phyloP scores from a whole-genome alignment of 768 basidiomycete genomes.

The Candolleomyces eurysporus region DNA sequence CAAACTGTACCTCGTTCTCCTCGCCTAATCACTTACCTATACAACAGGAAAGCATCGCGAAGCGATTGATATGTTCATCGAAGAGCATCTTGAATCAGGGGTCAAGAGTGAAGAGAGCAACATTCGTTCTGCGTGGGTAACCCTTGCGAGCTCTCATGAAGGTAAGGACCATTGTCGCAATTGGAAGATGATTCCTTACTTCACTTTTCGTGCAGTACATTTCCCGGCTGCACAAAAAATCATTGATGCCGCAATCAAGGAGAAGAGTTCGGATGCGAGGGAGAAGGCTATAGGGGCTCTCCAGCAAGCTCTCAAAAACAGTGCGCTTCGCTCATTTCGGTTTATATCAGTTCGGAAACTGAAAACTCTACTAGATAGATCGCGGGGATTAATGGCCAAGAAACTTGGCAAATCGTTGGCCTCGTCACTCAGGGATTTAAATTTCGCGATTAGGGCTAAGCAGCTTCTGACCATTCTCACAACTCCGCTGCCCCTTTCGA shows the following conservation, averaged over 20 bases:
- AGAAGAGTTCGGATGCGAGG: too few relatives aligned
- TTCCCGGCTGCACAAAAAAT: background rate
- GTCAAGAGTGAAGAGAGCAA: background rate
- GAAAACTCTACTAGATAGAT: too few relatives aligned
- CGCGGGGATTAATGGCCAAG: too few relatives aligned
- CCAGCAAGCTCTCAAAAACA: too few relatives aligned
- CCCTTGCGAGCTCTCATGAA: background rate
- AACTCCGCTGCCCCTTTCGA: too few relatives aligned
- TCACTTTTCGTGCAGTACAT: background rate
- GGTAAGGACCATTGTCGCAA: background rate
- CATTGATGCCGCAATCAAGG: background rate
- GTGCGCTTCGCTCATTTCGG: too few relatives aligned
- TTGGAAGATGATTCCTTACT: background rate
- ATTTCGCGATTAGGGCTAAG: too few relatives aligned
- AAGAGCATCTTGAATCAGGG: background rate
- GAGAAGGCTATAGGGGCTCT: too few relatives aligned
- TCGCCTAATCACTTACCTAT: background rate
- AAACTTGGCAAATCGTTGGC: too few relatives aligned
- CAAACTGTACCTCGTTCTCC: background rate
- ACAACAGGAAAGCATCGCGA: background rate
- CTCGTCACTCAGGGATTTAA: too few relatives aligned
- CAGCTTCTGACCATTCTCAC: too few relatives aligned
- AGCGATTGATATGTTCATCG: background rate
- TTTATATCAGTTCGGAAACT: too few relatives aligned
- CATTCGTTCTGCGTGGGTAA: background rate